Conservation (phyloP, 2,329 filamentous ascomycete species). For the Ambrosiella xylebori region DNA sequence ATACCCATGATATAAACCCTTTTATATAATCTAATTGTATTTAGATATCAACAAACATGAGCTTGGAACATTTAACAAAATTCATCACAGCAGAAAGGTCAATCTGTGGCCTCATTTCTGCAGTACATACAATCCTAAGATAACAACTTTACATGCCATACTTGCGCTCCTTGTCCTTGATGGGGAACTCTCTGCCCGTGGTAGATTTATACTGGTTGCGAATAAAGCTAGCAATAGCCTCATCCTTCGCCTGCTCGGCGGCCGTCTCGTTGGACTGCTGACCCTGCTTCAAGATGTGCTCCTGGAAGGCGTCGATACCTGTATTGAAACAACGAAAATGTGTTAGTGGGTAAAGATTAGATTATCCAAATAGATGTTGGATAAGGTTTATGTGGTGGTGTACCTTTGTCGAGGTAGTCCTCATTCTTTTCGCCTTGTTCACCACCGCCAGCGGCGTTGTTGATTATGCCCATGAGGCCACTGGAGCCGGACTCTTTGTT, state of each 20-base stretch:
- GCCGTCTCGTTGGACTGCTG: slow-evolving; percentile 56
- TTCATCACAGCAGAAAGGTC: too few relatives aligned
- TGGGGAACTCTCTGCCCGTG: slow-evolving; percentile 51
- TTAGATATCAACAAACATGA: too few relatives aligned
- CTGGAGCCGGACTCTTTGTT: slow-evolving; percentile 23
- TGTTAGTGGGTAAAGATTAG: too few relatives aligned
- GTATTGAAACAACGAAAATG: background rate
- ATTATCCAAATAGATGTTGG: background rate
- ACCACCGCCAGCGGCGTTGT: slow-evolving; percentile 55
- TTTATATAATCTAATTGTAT: too few relatives aligned
- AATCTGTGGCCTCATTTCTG: too few relatives aligned
- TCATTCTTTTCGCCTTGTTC: slow-evolving; percentile 64
- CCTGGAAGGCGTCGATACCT: slow-evolving; percentile 66
- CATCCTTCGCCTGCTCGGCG: slow-evolving; percentile 68
- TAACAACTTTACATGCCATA: slow-evolving; percentile 15
- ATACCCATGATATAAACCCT: too few relatives aligned
- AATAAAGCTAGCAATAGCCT: slow-evolving; percentile 58
- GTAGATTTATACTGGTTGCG: slow-evolving; percentile 50
- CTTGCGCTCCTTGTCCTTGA: slow-evolving; percentile 47
- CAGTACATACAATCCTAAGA: too few relatives aligned
- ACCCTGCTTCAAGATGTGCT: slow-evolving; percentile 54
- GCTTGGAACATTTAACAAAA: too few relatives aligned
- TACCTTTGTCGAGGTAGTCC: slow-evolving; percentile 68
- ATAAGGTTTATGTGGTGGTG: background rate
- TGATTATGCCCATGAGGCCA: slow-evolving; percentile 53